phyloP scores from a whole-genome alignment of 306 rosid genomes.

The Delonix regia region DNA sequence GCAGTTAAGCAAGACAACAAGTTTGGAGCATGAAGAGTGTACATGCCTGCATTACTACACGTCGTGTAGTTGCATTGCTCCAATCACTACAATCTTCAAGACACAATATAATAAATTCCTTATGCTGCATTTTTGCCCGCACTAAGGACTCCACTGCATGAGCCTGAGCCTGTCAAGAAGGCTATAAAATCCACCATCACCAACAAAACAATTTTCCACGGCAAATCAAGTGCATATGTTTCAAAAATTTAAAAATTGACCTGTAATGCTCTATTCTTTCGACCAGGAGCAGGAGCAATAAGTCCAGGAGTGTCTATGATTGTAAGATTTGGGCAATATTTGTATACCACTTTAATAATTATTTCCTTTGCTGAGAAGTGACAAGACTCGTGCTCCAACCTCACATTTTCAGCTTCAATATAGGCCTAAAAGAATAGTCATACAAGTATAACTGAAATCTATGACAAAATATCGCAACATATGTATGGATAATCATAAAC shows the following conservation, averaged over 20 bases:
- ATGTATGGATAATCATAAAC: neutral
- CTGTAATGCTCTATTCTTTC: constrained; percentile 76
- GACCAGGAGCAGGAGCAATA: constrained; percentile 93
- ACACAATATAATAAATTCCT: constrained; percentile 84
- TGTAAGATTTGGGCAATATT: constrained; percentile 91
- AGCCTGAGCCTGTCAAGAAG: constrained; percentile 60
- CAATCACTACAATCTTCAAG: constrained; percentile 97
- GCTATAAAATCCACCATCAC: neutral
- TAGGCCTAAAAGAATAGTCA: constrained; percentile 49
- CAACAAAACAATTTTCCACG: neutral
- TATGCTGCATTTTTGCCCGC: constrained; percentile 93
- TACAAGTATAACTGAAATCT: neutral
- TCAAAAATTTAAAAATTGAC: constrained; percentile 28
- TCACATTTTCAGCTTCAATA: constrained; percentile 85
- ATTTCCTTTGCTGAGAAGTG: constrained; percentile 89
- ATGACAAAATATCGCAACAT: neutral
- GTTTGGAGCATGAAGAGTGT: neutral
- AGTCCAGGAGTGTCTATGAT: constrained; percentile 96
- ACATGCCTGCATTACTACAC: constrained; percentile 90
- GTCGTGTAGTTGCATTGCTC: constrained; percentile 90
- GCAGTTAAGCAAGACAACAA: neutral
- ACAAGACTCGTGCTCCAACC: constrained; percentile 73
- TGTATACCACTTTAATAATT: constrained; percentile 75
- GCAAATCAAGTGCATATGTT: neutral
- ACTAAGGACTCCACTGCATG: constrained; percentile 90